Conservation (phyloP, 139 green algal species). For the Mesotaenium endlicherianum region DNA sequence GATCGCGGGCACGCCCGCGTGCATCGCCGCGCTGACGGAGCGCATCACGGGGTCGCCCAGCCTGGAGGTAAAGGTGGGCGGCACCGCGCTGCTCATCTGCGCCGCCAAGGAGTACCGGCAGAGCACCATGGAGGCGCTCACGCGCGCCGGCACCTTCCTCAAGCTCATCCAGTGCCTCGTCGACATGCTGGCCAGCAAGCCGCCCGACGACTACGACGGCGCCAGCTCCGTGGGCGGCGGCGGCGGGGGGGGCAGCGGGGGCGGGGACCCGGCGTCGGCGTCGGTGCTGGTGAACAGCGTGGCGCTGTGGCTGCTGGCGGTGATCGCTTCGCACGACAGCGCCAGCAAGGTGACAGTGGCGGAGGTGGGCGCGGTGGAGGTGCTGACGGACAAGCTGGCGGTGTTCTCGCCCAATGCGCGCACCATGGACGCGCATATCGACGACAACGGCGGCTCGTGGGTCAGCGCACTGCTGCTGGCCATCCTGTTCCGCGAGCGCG, state of each 20-base stretch:
- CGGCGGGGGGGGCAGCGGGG: neutral
- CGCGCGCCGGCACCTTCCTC: constrained; percentile 17
- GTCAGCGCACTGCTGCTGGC: constrained; percentile 38
- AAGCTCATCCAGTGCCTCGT: constrained; percentile 32
- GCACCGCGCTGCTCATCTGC: constrained; percentile 41
- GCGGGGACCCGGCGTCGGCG: neutral
- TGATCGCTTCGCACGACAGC: constrained; percentile 34
- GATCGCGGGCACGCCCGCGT: constrained; percentile 23
- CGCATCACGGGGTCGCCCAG: constrained; percentile 28
- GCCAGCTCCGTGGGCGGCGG: neutral
- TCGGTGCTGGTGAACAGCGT: constrained; percentile 23
- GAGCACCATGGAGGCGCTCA: constrained; percentile 33
- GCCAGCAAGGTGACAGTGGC: constrained; percentile 17
- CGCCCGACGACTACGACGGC: constrained; percentile 2
- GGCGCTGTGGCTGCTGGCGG: constrained; percentile 36
- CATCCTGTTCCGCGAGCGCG: constrained; percentile 29
- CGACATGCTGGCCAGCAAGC: constrained; percentile 22
- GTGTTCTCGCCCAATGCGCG: constrained; percentile 19
- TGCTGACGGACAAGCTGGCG: constrained; percentile 27
- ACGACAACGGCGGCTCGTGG: constrained; percentile 32
- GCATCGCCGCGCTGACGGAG: constrained; percentile 34
- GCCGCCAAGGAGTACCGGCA: constrained; percentile 43
- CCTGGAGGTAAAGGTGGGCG: constrained; percentile 37
- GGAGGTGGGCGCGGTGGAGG: constrained; percentile 21
- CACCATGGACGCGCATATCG: neutral